Percentiles rank a stretch among this genome's conserved stretches.
These are phyloP conservation scores for Scolecobasidium constrictum DNA, from an alignment of 2,329 filamentous ascomycete species.

Conservation along the genomic window DNA sequence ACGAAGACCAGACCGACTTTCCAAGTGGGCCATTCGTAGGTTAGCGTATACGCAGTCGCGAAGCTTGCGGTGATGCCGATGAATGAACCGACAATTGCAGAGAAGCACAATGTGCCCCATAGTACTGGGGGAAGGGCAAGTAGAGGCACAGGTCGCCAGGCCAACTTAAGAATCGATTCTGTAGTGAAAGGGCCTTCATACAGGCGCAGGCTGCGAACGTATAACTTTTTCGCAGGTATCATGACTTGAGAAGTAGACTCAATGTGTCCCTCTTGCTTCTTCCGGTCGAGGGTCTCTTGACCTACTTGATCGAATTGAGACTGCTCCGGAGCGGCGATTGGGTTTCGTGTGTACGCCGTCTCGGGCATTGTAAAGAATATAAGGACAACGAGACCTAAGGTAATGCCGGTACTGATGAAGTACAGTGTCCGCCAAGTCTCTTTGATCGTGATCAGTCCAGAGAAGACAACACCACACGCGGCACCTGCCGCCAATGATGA, in stretches of 20 bases:
- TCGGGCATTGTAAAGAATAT: conserved; percentile 10
- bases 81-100: neutral
- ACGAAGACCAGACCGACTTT: neutral
- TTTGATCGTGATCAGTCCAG: neutral
- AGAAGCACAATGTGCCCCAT: neutral
- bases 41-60: neutral
- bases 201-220: neutral
- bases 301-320: too few relatives aligned
- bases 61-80: neutral
- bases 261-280: too few relatives aligned
- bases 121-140: neutral
- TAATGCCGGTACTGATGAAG: too few relatives aligned
- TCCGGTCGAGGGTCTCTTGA: too few relatives aligned
- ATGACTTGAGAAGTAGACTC: too few relatives aligned
- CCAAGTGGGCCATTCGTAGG: neutral
- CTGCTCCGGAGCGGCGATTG: neutral
- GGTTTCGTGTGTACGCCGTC: conserved; percentile 31
- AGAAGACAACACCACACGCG: neutral
- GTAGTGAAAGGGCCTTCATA: neutral
- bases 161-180: neutral
- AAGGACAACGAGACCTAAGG: too few relatives aligned
- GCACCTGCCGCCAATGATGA: too few relatives aligned
- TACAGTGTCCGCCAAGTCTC: neutral
- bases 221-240: too few relatives aligned
- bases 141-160: neutral